These are phyloP conservation scores for Hypoxylon fragiforme DNA, from an alignment of 495 filamentous ascomycete species.

Conservation along the genomic window DNA sequence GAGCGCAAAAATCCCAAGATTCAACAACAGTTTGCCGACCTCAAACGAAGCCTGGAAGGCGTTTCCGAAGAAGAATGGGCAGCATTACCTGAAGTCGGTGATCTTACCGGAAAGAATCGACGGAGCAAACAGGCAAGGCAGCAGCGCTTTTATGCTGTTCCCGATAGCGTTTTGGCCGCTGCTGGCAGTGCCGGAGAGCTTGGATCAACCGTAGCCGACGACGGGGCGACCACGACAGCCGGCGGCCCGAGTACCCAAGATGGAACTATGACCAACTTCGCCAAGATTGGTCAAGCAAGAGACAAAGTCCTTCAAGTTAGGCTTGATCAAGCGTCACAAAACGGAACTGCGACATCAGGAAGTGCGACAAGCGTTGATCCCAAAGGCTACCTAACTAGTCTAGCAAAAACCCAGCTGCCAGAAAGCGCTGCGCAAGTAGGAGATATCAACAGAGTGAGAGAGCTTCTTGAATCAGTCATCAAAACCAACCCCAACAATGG, in stretches of 20 bases:
- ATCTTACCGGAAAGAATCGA: conserved; percentile 91
- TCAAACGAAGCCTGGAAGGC: conserved; percentile 84
- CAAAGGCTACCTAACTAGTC: conserved; percentile 90
- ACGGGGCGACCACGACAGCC: conserved; percentile 59
- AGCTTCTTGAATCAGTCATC: conserved; percentile 89
- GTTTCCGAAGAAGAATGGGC: conserved; percentile 98
- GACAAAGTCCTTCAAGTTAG: conserved; percentile 91
- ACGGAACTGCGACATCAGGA: conserved; percentile 68
- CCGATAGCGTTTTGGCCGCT: conserved; percentile 91
- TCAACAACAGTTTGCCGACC: conserved; percentile 94
- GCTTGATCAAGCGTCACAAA: conserved; percentile 84
- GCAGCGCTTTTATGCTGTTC: conserved; percentile 92
- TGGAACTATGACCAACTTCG: conserved; percentile 95
- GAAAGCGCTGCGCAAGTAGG: conserved; percentile 83
- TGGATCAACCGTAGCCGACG: conserved; percentile 80
- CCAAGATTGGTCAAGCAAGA: conserved; percentile 93
- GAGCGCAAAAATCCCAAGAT: conserved; percentile 98
- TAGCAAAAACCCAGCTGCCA: conserved; percentile 75
- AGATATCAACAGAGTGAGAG: conserved; percentile 94
- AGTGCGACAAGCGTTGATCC: conserved; percentile 92
- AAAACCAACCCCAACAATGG: conserved; percentile 93
- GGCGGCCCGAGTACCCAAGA: conserved; percentile 59
- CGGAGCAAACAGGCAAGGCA: conserved; percentile 78
- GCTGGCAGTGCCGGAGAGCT: conserved; percentile 79
- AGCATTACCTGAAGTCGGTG: conserved; percentile 90